Percentiles rank a stretch among this genome's conserved stretches.
phyloP scores from a whole-genome alignment of 2,329 filamentous ascomycete species.

The Alternaria infectoria region DNA sequence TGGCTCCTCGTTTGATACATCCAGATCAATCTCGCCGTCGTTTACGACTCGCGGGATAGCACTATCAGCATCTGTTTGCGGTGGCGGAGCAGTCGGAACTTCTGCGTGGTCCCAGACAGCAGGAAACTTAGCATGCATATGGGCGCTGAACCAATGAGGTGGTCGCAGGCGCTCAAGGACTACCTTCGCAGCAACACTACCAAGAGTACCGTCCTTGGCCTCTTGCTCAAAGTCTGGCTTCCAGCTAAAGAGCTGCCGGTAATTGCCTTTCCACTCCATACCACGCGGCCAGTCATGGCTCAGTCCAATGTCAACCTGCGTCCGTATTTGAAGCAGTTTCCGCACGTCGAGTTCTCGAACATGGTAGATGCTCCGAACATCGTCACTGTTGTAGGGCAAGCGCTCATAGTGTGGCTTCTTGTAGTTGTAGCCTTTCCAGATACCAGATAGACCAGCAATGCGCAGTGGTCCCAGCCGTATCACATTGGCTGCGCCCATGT shows the following conservation, averaged over 20 bases:
- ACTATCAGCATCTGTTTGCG: constrained; percentile 18
- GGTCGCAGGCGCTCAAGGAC: constrained; percentile 84
- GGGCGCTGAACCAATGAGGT: constrained; percentile 86
- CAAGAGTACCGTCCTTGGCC: constrained; percentile 75
- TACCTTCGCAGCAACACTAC: constrained; percentile 78
- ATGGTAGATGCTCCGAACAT: constrained; percentile 86
- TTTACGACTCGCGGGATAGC: constrained; percentile 54
- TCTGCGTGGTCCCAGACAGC: constrained; percentile 63
- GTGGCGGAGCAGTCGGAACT: constrained; percentile 56
- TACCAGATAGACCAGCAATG: constrained; percentile 89
- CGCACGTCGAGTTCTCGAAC: constrained; percentile 88
- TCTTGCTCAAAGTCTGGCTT: constrained; percentile 81
- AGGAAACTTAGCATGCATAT: constrained; percentile 87
- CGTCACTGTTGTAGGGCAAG: constrained; percentile 78
- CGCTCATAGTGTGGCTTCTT: constrained; percentile 82
- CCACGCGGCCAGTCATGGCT: constrained; percentile 95
- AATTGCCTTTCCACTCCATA: constrained; percentile 80
- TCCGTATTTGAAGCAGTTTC: constrained; percentile 83
- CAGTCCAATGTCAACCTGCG: constrained; percentile 87
- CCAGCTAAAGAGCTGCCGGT: constrained; percentile 68
- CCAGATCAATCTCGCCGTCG: constrained; percentile 63
- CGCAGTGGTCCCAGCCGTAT: constrained; percentile 81
- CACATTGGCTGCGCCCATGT: constrained; percentile 91
- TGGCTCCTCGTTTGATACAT: constrained; percentile 60
- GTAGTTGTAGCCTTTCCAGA: constrained; percentile 93